Evolutionary conservation across 2,329 filamentous ascomycete genomes (phyloP).

Genomic region (Claviceps lovelessii): DNA sequence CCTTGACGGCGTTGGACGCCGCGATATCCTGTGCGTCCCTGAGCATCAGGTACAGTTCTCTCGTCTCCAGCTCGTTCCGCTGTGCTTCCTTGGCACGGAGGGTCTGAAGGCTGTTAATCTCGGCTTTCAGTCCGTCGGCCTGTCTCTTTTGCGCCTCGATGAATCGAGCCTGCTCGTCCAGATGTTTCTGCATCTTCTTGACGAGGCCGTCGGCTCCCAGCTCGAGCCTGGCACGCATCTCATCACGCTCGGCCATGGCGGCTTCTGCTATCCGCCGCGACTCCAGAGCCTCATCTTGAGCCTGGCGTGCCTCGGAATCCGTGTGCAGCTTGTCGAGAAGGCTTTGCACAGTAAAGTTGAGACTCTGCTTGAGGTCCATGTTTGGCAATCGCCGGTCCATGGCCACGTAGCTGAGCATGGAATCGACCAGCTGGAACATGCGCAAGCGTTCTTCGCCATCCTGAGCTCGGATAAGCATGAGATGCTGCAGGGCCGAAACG

Average conservation of each 20-base stretch:
- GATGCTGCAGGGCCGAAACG: conserved; percentile 83
- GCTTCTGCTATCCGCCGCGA: conserved; percentile 87
- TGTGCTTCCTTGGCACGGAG: conserved; percentile 82
- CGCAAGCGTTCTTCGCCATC: conserved; percentile 81
- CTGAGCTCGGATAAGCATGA: conserved; percentile 82
- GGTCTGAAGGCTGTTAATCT: conserved; percentile 74
- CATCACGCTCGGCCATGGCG: conserved; percentile 90
- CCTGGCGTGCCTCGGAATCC: conserved; percentile 84
- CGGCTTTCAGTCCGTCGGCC: conserved; percentile 74
- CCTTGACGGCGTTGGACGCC: conserved; percentile 61
- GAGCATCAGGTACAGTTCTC: conserved; percentile 96
- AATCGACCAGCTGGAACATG: conserved; percentile 95
- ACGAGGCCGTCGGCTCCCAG: conserved; percentile 88
- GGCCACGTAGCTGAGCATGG: conserved; percentile 97
- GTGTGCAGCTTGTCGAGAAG: conserved; percentile 92
- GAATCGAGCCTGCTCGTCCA: conserved; percentile 83
- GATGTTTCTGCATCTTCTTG: conserved; percentile 77
- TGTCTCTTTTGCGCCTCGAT: conserved; percentile 82
- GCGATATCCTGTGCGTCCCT: conserved; percentile 93
- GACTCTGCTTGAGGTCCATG: conserved; percentile 93
- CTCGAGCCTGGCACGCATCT: conserved; percentile 78
- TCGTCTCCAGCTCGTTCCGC: conserved; percentile 86
- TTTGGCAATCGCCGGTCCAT: conserved; percentile 94
- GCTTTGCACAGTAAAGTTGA: conserved; percentile 94
- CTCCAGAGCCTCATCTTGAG: conserved; percentile 81